Base-by-base conservation (phyloP, 164 flowering plant genomes). In the Akebia trifoliata region DNA sequence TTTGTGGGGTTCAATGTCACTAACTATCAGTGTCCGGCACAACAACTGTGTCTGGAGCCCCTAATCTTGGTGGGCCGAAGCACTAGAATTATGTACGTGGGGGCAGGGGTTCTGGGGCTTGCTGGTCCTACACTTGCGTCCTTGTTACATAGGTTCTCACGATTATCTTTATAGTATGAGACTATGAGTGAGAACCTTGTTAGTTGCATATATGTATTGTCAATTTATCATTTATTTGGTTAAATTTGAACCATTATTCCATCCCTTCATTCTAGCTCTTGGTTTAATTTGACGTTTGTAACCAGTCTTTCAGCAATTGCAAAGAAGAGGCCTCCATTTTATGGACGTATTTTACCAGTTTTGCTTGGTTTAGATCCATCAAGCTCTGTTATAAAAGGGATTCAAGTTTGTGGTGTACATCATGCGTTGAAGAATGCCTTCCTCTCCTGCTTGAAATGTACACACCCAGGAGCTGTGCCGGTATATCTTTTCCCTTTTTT, bases 281-380 rank as follows among this genome's bases (percentile, higher is more conserved):
- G 42, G 32, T 22, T 43, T 34, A 11, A 17, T 50, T 18, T 64
- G 42, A 45, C 54, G 46, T 64, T 50, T 56, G 39, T 51, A 57
- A 30, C 32, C 76, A 93, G 97, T 73, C 86, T 93, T 73, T 84
- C 96, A 72, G 77, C 77, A 29, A 78, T 94, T 60, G 99, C 97
- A 59, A 85, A 55, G 71, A 82, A 82, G 72, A 79, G 99, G 70
- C 99, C 97, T 66, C 75, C 91, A 48, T 87, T 84, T 60, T 94
- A 84, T 82, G 99, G 99, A 17, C 92, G 96, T 14, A 86, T 94
- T 66, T 69, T 94, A 48, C 96, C 99, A 5, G 97, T 90, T 69
- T 76, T 94, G 62, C 91, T 94, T 73, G 83, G 84, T 36, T 64
- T 94, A 77, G 87, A 85, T 72, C 90, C 89, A 32, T 78, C 95